Conservation (phyloP, 2,329 filamentous ascomycete genomes). For the Diaporthe vaccinii region DNA sequence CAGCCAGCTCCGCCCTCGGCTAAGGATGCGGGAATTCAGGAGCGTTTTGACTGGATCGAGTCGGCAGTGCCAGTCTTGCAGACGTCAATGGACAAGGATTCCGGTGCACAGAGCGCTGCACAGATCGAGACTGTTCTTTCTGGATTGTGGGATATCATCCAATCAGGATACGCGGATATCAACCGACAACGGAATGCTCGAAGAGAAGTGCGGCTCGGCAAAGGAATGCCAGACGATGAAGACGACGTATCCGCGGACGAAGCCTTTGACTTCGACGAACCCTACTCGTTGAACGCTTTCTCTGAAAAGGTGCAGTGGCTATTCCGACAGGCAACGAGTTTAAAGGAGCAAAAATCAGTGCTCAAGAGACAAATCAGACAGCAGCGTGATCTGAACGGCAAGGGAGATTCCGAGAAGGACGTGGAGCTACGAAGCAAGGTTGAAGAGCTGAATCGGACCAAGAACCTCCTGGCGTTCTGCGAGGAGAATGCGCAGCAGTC, state of each 20-base stretch:
- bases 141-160: slow-evolving; percentile 70
- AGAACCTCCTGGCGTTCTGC: slow-evolving; percentile 48
- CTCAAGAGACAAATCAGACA: slow-evolving; percentile 94
- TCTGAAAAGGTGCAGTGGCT: slow-evolving; percentile 83
- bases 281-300: slow-evolving; percentile 82
- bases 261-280: slow-evolving; percentile 67
- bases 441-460: slow-evolving; percentile 64
- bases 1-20: slow-evolving; percentile 71
- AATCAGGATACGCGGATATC: slow-evolving; percentile 67
- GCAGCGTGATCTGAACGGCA: slow-evolving; percentile 91
- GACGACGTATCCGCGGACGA: slow-evolving; percentile 75
- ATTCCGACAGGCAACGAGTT: slow-evolving; percentile 79
- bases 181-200: slow-evolving; percentile 68
- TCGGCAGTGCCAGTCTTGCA: slow-evolving; percentile 68
- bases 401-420: slow-evolving; percentile 81
- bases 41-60: slow-evolving; percentile 79
- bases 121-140: slow-evolving; percentile 70
- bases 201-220: slow-evolving; percentile 65
- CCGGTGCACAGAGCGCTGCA: slow-evolving; percentile 57
- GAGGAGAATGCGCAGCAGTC: slow-evolving; percentile 46
- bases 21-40: slow-evolving; percentile 69
- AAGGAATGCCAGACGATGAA: slow-evolving; percentile 67
- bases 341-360: slow-evolving; percentile 91
- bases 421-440: slow-evolving; percentile 71
- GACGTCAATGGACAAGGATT: slow-evolving; percentile 55